Evolutionary conservation across 2,329 filamentous ascomycete species (phyloP).

Genomic region (Scedosporium dehoogii): DNA sequence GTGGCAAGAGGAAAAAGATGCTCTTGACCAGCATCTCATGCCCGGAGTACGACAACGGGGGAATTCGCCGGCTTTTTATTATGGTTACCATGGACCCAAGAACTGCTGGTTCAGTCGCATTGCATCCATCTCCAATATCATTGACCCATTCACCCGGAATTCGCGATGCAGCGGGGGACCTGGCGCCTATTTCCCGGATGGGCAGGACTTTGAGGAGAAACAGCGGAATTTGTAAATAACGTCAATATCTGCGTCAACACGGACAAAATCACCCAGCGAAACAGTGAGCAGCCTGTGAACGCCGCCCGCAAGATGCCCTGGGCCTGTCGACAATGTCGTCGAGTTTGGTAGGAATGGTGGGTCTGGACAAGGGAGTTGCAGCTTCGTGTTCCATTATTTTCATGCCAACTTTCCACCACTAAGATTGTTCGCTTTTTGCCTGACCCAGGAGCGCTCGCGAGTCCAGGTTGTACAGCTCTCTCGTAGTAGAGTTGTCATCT

Average conservation of each 20-base stretch:
- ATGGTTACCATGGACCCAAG: not conserved
- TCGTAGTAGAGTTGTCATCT: no score
- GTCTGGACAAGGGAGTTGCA: not conserved
- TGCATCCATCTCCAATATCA: not conserved
- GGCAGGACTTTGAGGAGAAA: not conserved
- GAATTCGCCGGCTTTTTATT: not conserved
- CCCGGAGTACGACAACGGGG: not conserved
- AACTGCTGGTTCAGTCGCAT: not conserved
- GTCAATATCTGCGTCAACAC: no score
- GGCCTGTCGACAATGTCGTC: no score
- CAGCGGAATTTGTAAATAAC: not conserved
- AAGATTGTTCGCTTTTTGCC: not conserved
- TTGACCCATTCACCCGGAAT: not conserved
- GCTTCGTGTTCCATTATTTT: not conserved
- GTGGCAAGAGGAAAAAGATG: not conserved
- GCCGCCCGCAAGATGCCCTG: no score
- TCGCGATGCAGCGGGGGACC: not conserved
- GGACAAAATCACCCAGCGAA: no score
- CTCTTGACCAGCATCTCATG: not conserved
- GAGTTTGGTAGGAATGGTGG: not conserved
- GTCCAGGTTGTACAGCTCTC: not conserved
- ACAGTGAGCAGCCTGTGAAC: no score
- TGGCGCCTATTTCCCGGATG: not conserved
- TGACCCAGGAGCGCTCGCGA: not conserved
- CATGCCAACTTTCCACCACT: not conserved